Evolutionary conservation across 441 rosid species (phyloP).

Genomic region (Biscutella laevigata): DNA sequence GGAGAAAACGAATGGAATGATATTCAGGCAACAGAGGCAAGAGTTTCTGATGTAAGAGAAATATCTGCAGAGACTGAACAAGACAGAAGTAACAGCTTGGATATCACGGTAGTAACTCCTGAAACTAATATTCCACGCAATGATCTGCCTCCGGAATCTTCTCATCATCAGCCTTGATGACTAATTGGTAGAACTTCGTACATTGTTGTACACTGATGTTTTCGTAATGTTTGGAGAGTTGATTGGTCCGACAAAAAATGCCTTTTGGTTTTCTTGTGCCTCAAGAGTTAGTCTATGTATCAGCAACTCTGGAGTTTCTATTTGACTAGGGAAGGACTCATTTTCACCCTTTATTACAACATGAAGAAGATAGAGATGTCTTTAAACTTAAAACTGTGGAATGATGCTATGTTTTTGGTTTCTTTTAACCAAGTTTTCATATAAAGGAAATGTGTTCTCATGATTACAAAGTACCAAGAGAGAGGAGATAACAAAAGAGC

Average conservation of each 20-base stretch:
- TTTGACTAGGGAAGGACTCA: constrained; percentile 12
- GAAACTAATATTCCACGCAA: constrained; percentile 37
- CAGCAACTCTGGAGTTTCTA: constrained; percentile 6
- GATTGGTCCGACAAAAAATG: constrained; percentile 19
- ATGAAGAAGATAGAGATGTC: constrained; percentile 11
- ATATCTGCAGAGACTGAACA: constrained; percentile 44
- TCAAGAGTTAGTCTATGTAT: constrained; percentile 10
- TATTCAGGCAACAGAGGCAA: constrained; percentile 79
- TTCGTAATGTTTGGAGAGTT: constrained; percentile 5
- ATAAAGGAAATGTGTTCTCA: too few relatives aligned
- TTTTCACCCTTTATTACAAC: not conserved
- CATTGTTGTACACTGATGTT: constrained; percentile 6
- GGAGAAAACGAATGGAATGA: constrained; percentile 74
- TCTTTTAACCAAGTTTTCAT: not conserved
- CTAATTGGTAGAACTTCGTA: constrained; percentile 14
- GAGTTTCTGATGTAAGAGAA: constrained; percentile 76
- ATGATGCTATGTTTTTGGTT: not conserved
- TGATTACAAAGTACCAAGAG: not conserved
- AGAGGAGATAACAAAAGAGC: not conserved
- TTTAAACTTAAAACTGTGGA: not conserved
- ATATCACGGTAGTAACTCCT: constrained; percentile 56
- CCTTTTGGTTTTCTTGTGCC: constrained; percentile 6
- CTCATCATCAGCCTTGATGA: constrained; percentile 55
- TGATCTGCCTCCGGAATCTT: constrained; percentile 30
- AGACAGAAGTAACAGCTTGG: constrained; percentile 48